These are phyloP conservation scores for Leccinum ochraceum DNA, from an alignment of 768 basidiomycete genomes.

Conservation along the genomic window DNA sequence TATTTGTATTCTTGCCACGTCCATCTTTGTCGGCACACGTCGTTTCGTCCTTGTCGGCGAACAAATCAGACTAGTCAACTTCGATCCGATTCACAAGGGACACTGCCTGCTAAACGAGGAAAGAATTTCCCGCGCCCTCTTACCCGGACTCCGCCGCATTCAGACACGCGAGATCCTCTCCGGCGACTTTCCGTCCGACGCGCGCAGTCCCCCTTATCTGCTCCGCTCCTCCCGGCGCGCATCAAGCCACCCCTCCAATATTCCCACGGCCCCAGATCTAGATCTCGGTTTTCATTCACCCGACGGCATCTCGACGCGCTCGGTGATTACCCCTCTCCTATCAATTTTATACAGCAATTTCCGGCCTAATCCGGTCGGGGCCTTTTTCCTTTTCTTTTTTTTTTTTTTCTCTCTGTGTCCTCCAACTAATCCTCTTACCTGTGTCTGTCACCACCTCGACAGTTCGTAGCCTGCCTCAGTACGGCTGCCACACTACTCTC, in stretches of 20 bases:
- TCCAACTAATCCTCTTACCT: neutral
- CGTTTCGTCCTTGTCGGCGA: constrained; percentile 21
- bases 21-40: constrained; percentile 21
- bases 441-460: neutral
- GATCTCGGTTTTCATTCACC: neutral
- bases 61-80: constrained; percentile 5
- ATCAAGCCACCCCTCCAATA: neutral
- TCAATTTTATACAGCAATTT: neutral
- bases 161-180: constrained; percentile 19
- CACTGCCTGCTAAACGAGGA: neutral
- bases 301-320: neutral
- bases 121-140: constrained; percentile 6
- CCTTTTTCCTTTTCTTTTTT: neutral
- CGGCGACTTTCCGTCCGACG: constrained; percentile 29
- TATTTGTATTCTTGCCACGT: constrained; percentile 14
- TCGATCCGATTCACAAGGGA: constrained; percentile 27
- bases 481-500: neutral
- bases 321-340: neutral
- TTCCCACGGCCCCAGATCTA: constrained; percentile 8
- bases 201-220: constrained; percentile 8
- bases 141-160: neutral
- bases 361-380: neutral
- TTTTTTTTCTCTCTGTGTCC: no score
- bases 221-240: constrained; percentile 20
- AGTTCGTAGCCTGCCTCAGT: neutral